Evolutionary conservation across 2,329 filamentous ascomycete genomes (phyloP).

Genomic region (Colletotrichum filicis): DNA sequence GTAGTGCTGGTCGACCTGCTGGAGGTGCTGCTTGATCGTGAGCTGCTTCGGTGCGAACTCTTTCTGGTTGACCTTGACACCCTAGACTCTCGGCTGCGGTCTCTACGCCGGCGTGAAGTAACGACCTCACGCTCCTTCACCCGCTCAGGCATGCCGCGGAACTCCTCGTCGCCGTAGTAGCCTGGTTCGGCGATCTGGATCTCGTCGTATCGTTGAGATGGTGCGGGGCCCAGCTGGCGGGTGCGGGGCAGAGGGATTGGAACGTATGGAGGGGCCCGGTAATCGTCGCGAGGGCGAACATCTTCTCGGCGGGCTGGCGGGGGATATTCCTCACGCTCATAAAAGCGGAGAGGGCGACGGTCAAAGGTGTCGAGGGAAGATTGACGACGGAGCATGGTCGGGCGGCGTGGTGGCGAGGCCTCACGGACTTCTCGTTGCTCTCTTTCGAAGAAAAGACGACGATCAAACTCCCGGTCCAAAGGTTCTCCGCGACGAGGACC

Average conservation of each 20-base stretch:
- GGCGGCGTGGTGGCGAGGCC: constrained; percentile 68
- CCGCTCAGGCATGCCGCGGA: constrained; percentile 68
- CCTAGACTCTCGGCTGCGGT: constrained; percentile 53
- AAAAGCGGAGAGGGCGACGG: constrained; percentile 69
- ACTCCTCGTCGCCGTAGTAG: constrained; percentile 78
- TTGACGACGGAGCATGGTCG: constrained; percentile 79
- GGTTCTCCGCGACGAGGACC: constrained; percentile 46
- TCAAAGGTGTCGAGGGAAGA: constrained; percentile 94
- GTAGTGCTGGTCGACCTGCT: constrained; percentile 54
- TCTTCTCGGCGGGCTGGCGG: constrained; percentile 64
- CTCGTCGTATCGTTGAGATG: constrained; percentile 69
- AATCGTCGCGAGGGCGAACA: constrained; percentile 61
- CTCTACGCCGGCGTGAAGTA: constrained; percentile 57
- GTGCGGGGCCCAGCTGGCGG: constrained; percentile 66
- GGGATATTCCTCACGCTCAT: constrained; percentile 71
- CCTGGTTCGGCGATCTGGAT: constrained; percentile 76
- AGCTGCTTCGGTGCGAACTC: constrained; percentile 50
- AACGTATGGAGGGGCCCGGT: constrained; percentile 61
- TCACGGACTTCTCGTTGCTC: constrained; percentile 62
- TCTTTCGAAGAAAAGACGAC: constrained; percentile 65
- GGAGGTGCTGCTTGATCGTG: constrained; percentile 55
- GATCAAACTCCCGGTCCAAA: constrained; percentile 56
- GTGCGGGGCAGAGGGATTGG: constrained; percentile 78
- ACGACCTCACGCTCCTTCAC: constrained; percentile 72
- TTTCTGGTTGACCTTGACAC: constrained; percentile 53